Percentiles rank a stretch among this genome's conserved stretches.
These are phyloP conservation scores for Colletotrichum sojae DNA, from an alignment of 2,329 filamentous ascomycete genomes.

Conservation along the genomic window DNA sequence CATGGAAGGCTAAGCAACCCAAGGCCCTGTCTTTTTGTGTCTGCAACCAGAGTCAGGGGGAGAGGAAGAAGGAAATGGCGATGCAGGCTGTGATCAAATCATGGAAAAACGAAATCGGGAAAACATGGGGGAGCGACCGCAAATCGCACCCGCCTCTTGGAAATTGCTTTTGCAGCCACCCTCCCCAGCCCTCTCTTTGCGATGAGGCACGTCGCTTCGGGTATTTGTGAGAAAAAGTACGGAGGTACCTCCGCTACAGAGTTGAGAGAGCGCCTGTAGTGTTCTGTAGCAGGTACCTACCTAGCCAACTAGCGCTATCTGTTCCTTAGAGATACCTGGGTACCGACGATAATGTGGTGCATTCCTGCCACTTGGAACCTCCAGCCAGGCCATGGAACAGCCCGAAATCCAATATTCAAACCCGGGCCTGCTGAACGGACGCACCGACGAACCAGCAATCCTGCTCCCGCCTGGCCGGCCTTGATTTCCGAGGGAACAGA, in stretches of 20 bases:
- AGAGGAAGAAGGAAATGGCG: background rate
- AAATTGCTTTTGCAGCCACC: background rate
- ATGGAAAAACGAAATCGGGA: constrained; percentile 14
- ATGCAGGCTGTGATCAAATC: constrained; percentile 12
- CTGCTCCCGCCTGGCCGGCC: background rate
- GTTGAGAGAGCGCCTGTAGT: too few species aligned
- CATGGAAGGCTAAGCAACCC: constrained; percentile 16
- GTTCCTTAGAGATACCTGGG: too few species aligned
- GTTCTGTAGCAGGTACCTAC: too few species aligned
- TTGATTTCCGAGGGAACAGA: constrained; percentile 9
- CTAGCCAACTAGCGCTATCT: too few species aligned
- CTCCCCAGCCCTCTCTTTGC: background rate
- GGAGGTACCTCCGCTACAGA: too few species aligned
- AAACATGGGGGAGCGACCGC: constrained; percentile 21
- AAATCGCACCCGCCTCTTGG: constrained; percentile 16
- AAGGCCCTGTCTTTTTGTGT: background rate
- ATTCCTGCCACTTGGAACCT: too few species aligned
- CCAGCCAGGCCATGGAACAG: too few species aligned
- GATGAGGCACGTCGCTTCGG: constrained; percentile 1
- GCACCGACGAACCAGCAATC: background rate
- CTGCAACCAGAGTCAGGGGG: constrained; percentile 17
- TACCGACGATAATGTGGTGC: too few species aligned
- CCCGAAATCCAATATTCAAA: too few species aligned
- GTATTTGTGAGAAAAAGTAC: constrained; percentile 9
- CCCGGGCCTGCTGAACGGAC: too few species aligned